Conservation (phyloP, 2,329 filamentous ascomycete species). For the Ophiostoma piceae region DNA sequence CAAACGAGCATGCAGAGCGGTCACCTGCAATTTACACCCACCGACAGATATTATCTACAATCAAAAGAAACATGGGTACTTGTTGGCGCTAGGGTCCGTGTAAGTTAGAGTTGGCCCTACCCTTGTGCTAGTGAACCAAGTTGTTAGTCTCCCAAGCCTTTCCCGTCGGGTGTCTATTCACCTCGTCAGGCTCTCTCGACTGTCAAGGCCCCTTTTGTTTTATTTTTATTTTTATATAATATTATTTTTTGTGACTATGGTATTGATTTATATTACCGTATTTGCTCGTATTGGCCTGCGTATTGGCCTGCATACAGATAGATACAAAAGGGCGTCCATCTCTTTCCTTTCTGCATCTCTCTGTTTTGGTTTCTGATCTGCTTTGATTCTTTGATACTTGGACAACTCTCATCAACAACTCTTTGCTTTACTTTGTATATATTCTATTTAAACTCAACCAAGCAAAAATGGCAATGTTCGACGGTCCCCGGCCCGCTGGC, state of each 20-base stretch:
- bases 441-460: no score
- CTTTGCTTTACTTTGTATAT: no score
- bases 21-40: neutral
- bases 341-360: neutral
- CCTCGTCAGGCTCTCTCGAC: neutral
- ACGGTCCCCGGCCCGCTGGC: constrained; percentile 33
- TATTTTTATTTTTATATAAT: neutral
- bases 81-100: constrained; percentile 1
- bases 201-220: neutral
- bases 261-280: neutral
- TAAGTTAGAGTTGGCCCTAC: neutral
- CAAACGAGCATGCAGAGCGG: constrained; percentile 7
- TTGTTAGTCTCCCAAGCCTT: neutral
- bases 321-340: neutral
- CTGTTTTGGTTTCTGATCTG: neutral
- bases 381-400: neutral
- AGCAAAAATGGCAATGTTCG: neutral
- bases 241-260: neutral
- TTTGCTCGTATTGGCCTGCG: neutral
- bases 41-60: neutral
- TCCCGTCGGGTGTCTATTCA: neutral
- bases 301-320: neutral
- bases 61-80: constrained; percentile 1
- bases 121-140: neutral
- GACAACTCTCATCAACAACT: neutral